Conservation (phyloP, 169 alveolate genomes). For the Babesia sp. region DNA sequence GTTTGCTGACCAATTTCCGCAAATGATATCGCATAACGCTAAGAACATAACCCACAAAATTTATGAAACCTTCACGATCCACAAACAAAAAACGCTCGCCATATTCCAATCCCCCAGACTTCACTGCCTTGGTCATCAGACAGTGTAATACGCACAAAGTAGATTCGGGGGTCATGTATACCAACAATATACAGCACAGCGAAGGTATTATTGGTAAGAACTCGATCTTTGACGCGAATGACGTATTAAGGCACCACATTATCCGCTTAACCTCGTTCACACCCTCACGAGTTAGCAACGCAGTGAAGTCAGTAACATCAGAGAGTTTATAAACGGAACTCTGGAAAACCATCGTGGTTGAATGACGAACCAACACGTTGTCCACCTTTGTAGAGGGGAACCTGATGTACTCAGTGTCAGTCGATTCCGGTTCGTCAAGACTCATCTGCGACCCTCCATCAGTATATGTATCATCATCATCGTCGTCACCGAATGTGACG, state of each 20-base stretch:
- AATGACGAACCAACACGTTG: conserved; percentile 19
- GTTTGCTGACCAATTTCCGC: conserved; percentile 44
- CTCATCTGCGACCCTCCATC: not conserved
- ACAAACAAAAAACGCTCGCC: conserved; percentile 53
- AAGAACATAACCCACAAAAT: conserved; percentile 36
- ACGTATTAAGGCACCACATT: conserved; percentile 73
- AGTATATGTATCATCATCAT: not conserved
- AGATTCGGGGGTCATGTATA: conserved; percentile 73
- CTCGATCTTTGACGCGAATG: conserved; percentile 73
- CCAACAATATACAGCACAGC: conserved; percentile 69
- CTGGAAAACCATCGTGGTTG: conserved; percentile 14
- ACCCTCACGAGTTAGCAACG: conserved; percentile 68
- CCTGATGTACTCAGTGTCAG: conserved; percentile 6
- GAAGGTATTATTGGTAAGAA: conserved; percentile 76
- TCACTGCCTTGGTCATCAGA: conserved; percentile 66
- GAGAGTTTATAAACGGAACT: conserved; percentile 71
- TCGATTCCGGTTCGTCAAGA: not conserved
- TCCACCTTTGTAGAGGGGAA: conserved; percentile 25
- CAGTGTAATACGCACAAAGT: conserved; percentile 72
- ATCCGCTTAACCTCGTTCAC: conserved; percentile 72
- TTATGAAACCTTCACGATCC: conserved; percentile 56
- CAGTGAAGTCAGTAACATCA: conserved; percentile 74
- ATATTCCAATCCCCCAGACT: conserved; percentile 34
- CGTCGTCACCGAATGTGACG: not conserved
- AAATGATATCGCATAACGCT: conserved; percentile 36